Evolutionary conservation across 495 filamentous ascomycete genomes (phyloP).

Genomic region (Annulohypoxylon stygium): DNA sequence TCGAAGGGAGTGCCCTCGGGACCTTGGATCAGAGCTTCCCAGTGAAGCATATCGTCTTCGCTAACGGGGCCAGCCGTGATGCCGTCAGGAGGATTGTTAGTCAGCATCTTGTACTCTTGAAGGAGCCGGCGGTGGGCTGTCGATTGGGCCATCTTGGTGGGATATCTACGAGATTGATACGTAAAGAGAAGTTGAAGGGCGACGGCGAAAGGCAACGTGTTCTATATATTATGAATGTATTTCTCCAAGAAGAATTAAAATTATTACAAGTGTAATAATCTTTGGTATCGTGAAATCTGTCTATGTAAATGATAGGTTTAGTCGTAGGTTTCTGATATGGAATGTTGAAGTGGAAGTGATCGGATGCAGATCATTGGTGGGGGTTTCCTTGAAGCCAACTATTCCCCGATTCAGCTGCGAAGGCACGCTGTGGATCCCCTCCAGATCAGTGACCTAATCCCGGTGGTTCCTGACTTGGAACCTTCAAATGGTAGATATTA

Average conservation of each 20-base stretch:
- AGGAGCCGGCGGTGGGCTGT: constrained; percentile 93
- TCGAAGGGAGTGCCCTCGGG: constrained; percentile 97
- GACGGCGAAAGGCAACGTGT: neutral
- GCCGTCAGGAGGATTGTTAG: constrained; percentile 86
- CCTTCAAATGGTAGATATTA: neutral
- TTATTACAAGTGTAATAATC: neutral
- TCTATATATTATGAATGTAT: neutral
- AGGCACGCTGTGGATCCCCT: constrained; percentile 1
- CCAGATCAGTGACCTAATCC: neutral
- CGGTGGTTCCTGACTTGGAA: neutral
- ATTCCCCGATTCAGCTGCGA: neutral
- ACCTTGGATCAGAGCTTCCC: constrained; percentile 97
- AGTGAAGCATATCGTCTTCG: constrained; percentile 96
- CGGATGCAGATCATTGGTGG: constrained; percentile 13
- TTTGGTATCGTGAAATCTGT: neutral
- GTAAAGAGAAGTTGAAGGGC: neutral
- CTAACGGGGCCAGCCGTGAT: constrained; percentile 94
- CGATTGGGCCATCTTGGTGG: constrained; percentile 66
- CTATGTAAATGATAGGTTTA: constrained; percentile 4
- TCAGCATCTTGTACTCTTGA: constrained; percentile 88
- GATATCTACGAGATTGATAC: neutral
- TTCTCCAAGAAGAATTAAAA: neutral
- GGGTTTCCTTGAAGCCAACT: neutral
- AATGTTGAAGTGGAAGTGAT: constrained; percentile 1
- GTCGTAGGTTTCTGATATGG: neutral